Conservation (phyloP, 2,329 filamentous ascomycete species). For the Colletotrichum shisoi region DNA sequence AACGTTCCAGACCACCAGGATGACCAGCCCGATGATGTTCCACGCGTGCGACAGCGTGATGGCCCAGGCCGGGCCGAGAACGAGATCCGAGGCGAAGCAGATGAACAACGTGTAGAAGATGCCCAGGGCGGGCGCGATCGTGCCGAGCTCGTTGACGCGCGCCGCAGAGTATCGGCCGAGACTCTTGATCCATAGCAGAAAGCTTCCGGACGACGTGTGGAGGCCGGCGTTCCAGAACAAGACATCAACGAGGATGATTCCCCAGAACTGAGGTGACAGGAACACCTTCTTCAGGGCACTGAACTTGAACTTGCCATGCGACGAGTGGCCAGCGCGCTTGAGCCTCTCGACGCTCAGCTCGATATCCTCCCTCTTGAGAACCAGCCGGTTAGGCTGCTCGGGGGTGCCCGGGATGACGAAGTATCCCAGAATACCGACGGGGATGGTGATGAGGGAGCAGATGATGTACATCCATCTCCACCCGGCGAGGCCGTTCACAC, state of each 20-base stretch:
- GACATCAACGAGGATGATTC: conserved; percentile 49
- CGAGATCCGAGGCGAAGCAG: conserved; percentile 33
- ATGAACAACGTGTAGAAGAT: conserved; percentile 33
- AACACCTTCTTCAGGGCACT: conserved; percentile 48
- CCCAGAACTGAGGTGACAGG: conserved; percentile 51
- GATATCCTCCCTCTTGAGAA: conserved; percentile 44
- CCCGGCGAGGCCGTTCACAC: conserved; percentile 50
- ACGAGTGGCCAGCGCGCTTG: conserved; percentile 54
- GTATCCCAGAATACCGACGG: conserved; percentile 51
- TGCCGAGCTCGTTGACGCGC: conserved; percentile 60
- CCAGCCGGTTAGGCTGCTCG: conserved; percentile 45
- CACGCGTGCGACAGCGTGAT: conserved; percentile 27
- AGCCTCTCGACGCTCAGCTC: conserved; percentile 43
- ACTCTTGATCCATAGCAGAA: conserved; percentile 53
- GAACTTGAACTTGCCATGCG: conserved; percentile 49
- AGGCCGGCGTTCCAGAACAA: conserved; percentile 60
- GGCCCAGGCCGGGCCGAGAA: conserved; percentile 48
- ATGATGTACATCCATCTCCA: conserved; percentile 60
- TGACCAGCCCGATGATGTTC: conserved; percentile 42
- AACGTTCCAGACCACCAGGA: conserved; percentile 64
- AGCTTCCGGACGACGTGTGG: conserved; percentile 47
- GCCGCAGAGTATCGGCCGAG: conserved; percentile 55
- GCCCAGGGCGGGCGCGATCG: conserved; percentile 26
- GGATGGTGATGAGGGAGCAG: conserved; percentile 54
- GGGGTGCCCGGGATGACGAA: conserved; percentile 50